These are phyloP conservation scores for Chalciporus chontae DNA, from an alignment of 768 basidiomycete species.

Conservation along the genomic window DNA sequence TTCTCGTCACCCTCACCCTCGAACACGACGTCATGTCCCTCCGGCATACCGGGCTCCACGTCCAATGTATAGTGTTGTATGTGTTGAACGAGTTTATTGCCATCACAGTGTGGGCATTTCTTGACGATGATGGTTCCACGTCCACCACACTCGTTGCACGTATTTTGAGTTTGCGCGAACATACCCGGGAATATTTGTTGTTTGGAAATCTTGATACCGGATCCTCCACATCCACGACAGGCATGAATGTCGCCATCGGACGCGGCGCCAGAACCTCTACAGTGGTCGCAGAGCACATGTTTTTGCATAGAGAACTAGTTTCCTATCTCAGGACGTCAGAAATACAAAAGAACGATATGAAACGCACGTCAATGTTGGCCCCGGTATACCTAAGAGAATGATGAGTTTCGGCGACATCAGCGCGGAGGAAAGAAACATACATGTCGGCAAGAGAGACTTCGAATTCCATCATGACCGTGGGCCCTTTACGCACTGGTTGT, in stretches of 20 bases:
- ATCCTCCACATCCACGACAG: constrained; percentile 81
- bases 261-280: constrained; percentile 92
- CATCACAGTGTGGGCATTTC: constrained; percentile 78
- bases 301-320: constrained; percentile 88
- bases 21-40: constrained; percentile 89
- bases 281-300: constrained; percentile 92
- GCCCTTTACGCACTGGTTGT: constrained; percentile 73
- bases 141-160: constrained; percentile 82
- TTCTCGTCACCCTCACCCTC: constrained; percentile 97
- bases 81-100: constrained; percentile 78
- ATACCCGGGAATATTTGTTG: constrained; percentile 97
- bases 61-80: constrained; percentile 83
- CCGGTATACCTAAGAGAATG: constrained; percentile 65
- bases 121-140: constrained; percentile 76
- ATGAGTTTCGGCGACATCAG: constrained; percentile 3
- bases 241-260: constrained; percentile 83
- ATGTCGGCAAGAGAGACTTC: constrained; percentile 87
- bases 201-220: constrained; percentile 79
- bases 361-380: constrained; percentile 72
- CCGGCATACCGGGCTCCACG: constrained; percentile 83
- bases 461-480: constrained; percentile 73
- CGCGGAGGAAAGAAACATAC: constrained; percentile 35
- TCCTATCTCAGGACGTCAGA: constrained; percentile 2
- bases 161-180: constrained; percentile 84
- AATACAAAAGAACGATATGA: not conserved